A percentile compares a stretch with the other conserved stretches of the same genome.
These are phyloP conservation scores for Tolypocladium nubicola DNA, from an alignment of 2,329 filamentous ascomycete genomes.

Conservation along the genomic window DNA sequence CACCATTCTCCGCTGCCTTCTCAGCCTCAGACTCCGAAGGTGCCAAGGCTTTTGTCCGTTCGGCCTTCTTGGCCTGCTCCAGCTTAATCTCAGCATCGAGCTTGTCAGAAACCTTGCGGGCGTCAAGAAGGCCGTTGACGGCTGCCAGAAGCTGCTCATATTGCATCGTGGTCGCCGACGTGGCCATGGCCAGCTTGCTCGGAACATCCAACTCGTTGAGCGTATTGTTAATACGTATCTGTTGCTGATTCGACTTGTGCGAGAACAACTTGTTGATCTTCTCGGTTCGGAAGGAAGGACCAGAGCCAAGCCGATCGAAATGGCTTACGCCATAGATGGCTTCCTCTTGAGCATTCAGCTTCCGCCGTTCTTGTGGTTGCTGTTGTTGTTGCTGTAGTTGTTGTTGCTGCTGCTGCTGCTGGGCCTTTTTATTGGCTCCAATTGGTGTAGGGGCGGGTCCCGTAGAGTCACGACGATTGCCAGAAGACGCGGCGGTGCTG, in stretches of 20 bases:
- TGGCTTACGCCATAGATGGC: constrained; percentile 72
- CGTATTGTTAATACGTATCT: constrained; percentile 61
- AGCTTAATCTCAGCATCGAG: constrained; percentile 60
- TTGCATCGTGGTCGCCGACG: constrained; percentile 56
- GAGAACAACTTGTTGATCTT: constrained; percentile 69
- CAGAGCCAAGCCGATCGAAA: constrained; percentile 74
- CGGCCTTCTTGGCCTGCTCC: constrained; percentile 44
- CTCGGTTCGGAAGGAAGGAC: constrained; percentile 83
- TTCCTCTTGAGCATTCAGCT: constrained; percentile 67
- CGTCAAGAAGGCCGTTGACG: constrained; percentile 59
- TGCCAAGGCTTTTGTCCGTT: constrained; percentile 31
- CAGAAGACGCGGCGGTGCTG: constrained; percentile 38
- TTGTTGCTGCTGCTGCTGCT: constrained; percentile 20
- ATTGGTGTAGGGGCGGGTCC: constrained; percentile 22
- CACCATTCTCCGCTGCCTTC: constrained; percentile 2
- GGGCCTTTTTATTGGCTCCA: constrained; percentile 38
- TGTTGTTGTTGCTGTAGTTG: constrained; percentile 17
- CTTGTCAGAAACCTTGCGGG: constrained; percentile 66
- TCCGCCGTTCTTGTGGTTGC: constrained; percentile 46
- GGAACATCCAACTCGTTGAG: constrained; percentile 64
- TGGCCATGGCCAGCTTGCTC: constrained; percentile 62
- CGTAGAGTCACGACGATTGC: constrained; percentile 21
- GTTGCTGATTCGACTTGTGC: constrained; percentile 67
- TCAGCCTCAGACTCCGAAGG: constrained; percentile 7
- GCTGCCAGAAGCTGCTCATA: constrained; percentile 62